Conservation (phyloP, 306 rosid species). For the Cucurbita pepo region DNA sequence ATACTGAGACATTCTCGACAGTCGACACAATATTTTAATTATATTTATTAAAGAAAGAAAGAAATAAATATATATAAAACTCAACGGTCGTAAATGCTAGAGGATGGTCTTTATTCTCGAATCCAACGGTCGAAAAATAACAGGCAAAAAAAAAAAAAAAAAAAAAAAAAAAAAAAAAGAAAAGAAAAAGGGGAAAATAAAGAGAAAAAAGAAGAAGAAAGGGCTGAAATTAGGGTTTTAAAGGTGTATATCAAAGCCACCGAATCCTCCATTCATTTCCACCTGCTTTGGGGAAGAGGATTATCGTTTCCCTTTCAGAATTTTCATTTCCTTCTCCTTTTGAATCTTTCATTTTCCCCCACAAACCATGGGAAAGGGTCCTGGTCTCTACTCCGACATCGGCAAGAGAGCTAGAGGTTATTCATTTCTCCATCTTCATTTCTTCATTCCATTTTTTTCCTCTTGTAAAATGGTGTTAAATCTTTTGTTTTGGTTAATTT, state of each 20-base stretch:
- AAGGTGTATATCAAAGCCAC: not conserved
- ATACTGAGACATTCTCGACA: not conserved
- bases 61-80: not conserved
- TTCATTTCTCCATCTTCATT: not conserved
- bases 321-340: not conserved
- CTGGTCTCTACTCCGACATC: slow-evolving; percentile 85
- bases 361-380: slow-evolving; percentile 68
- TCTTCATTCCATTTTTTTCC: not conserved
- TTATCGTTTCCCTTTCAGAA: not conserved
- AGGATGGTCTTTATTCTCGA: not conserved
- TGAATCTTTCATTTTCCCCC: slow-evolving; percentile 15
- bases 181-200: not conserved
- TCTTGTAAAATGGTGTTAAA: not conserved
- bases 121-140: not conserved
- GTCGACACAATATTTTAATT: not conserved
- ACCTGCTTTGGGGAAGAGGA: slow-evolving; percentile 2
- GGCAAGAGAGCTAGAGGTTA: slow-evolving; percentile 70
- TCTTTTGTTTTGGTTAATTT: not conserved
- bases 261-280: not conserved
- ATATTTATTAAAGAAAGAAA: too few relatives aligned
- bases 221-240: slow-evolving; percentile 29
- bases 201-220: not conserved
- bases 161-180: too few relatives aligned
- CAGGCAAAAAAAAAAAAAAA: not conserved
- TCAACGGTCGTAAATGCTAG: not conserved